Conservation (phyloP, 2,329 filamentous ascomycete genomes). For the Aspergillus nomiae region DNA sequence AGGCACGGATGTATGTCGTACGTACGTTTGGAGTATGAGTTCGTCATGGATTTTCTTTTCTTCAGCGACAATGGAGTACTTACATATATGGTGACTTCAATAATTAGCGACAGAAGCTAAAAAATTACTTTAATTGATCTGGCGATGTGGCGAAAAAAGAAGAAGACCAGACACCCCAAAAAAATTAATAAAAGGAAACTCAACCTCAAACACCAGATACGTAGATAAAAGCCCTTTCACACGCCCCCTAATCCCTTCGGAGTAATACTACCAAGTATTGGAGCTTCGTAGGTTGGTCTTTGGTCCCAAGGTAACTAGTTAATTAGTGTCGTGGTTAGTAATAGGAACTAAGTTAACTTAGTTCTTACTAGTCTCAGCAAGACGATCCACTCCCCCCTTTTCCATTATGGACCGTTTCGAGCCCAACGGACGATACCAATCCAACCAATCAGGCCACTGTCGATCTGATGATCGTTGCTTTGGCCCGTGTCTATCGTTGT, state of each 20-base stretch:
- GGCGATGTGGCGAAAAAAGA: not conserved
- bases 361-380: not conserved
- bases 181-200: not conserved
- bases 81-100: not conserved
- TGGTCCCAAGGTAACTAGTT: not conserved
- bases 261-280: not conserved
- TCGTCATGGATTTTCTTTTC: not conserved
- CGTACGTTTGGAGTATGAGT: not conserved
- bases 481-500: slow-evolving; percentile 17
- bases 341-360: not conserved
- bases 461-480: slow-evolving; percentile 25
- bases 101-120: not conserved
- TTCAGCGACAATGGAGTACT: not conserved
- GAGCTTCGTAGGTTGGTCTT: not conserved
- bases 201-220: not conserved
- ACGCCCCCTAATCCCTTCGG: not conserved
- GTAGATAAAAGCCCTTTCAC: not conserved
- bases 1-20: not conserved
- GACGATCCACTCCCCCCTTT: slow-evolving; percentile 10
- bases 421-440: slow-evolving; percentile 2
- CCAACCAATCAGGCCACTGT: slow-evolving; percentile 20
- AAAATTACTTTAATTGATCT: not conserved
- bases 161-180: not conserved
- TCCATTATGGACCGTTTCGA: slow-evolving; percentile 14
- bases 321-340: not conserved